Evolutionary conservation across 2,329 filamentous ascomycete species (phyloP).

Genomic region (Colletotrichum kahawae): DNA sequence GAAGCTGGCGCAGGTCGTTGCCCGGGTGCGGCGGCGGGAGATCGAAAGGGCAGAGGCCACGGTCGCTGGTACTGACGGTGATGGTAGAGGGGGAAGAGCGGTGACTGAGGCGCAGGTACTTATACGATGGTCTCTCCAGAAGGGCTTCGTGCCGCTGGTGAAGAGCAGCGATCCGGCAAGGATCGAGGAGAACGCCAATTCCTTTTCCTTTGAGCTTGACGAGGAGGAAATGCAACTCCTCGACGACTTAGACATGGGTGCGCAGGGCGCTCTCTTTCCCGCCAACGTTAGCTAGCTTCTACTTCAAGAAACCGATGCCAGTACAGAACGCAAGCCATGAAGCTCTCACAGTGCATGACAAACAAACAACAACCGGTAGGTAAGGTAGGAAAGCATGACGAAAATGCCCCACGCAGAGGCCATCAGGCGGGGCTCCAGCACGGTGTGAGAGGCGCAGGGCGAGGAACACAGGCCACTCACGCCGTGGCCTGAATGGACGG

Average conservation of each 20-base stretch:
- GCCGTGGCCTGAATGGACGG: background rate
- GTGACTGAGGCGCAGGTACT: conserved; percentile 67
- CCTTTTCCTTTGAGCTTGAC: conserved; percentile 65
- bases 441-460: background rate
- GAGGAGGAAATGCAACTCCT: conserved; percentile 57
- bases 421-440: background rate
- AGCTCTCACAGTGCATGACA: conserved; percentile 10
- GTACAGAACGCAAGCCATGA: background rate
- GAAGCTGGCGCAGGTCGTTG: conserved; percentile 43
- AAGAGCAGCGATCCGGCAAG: conserved; percentile 67
- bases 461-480: background rate
- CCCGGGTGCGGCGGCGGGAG: background rate
- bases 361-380: background rate
- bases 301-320: background rate
- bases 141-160: conserved; percentile 70
- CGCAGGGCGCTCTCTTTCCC: conserved; percentile 33
- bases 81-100: conserved; percentile 50
- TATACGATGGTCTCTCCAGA: conserved; percentile 73
- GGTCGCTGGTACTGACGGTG: conserved; percentile 24
- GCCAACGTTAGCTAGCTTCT: conserved; percentile 29
- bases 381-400: background rate
- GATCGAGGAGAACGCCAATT: conserved; percentile 64
- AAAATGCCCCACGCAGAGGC: background rate
- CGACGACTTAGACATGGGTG: conserved; percentile 33
- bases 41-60: background rate